Percentiles rank a stretch among this genome's conserved stretches.
Evolutionary conservation across 108 stramenopile genomes (phyloP).

Genomic region (Pelagomonas calceolata): DNA sequence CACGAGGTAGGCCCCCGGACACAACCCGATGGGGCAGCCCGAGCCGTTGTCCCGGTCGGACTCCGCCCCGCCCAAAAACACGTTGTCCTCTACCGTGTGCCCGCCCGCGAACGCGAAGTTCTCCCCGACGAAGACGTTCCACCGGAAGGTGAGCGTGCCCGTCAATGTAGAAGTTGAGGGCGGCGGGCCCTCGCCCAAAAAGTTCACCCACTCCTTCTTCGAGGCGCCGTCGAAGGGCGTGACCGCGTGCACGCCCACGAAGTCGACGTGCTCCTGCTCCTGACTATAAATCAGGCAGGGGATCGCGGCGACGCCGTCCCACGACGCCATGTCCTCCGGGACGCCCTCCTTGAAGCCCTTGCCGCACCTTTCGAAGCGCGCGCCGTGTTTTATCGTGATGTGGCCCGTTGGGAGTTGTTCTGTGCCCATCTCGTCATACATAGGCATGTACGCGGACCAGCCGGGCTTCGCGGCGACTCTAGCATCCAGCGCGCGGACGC

Average conservation of each 20-base stretch:
- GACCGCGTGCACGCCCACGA: neutral
- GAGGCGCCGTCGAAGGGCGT: neutral
- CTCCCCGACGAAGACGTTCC: conserved; percentile 10
- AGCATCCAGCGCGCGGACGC: neutral
- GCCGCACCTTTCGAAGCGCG: neutral
- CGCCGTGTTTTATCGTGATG: neutral
- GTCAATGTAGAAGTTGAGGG: neutral
- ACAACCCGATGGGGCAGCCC: neutral
- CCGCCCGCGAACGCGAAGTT: neutral
- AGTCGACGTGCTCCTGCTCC: neutral
- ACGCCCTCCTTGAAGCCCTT: conserved; percentile 1
- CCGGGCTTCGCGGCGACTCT: conserved; percentile 3
- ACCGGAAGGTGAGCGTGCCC: neutral
- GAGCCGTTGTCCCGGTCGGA: neutral
- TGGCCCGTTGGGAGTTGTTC: neutral
- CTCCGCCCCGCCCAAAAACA: conserved; percentile 3
- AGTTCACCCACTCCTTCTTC: neutral
- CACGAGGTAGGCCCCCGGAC: no score
- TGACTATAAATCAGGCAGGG: neutral
- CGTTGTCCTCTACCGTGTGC: neutral
- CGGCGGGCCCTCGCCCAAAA: neutral
- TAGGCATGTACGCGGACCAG: neutral
- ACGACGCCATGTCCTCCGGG: neutral
- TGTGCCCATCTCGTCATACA: conserved; percentile 1
- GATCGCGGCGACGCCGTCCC: neutral